phyloP scores from a whole-genome alignment of 345 rosid genomes.

The Trapa bicornis region DNA sequence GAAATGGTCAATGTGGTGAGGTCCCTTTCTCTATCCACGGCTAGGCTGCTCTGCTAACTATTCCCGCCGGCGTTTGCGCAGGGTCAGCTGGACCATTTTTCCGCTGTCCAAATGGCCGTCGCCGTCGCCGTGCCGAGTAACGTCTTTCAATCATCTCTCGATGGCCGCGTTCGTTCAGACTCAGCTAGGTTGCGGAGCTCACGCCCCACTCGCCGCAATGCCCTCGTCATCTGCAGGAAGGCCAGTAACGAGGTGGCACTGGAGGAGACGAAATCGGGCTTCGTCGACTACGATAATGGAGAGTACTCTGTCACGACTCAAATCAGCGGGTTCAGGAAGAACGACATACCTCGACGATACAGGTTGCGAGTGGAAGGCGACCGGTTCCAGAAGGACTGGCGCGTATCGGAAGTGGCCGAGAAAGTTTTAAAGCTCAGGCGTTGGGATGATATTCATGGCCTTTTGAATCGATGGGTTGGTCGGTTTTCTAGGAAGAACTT shows the following conservation, averaged over 20 bases:
- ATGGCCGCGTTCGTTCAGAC: background rate
- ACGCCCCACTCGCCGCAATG: slow-evolving; percentile 3
- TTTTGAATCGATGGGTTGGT: slow-evolving; percentile 78
- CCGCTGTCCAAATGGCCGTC: slow-evolving; percentile 3
- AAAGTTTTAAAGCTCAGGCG: slow-evolving; percentile 41
- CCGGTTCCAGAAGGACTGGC: slow-evolving; percentile 86
- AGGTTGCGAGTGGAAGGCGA: slow-evolving; percentile 45
- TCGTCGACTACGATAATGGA: slow-evolving; percentile 75
- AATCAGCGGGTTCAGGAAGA: slow-evolving; percentile 48
- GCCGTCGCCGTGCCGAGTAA: slow-evolving; percentile 2
- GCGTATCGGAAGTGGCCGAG: slow-evolving; percentile 54
- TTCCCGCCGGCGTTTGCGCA: background rate
- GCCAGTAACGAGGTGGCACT: slow-evolving; percentile 26
- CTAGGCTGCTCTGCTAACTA: background rate
- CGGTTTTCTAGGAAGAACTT: slow-evolving; percentile 77
- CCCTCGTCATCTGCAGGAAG: slow-evolving; percentile 19
- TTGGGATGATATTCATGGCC: slow-evolving; percentile 39
- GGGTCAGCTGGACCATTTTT: background rate
- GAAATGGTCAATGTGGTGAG: background rate
- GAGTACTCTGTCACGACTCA: slow-evolving; percentile 48
- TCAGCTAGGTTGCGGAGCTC: slow-evolving; percentile 5
- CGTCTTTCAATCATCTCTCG: slow-evolving; percentile 1
- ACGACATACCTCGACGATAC: slow-evolving; percentile 48
- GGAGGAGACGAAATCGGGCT: slow-evolving; percentile 36
- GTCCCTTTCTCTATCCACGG: background rate